phyloP scores from a whole-genome alignment of 306 rosid genomes.

The Ormosia semicastrata region DNA sequence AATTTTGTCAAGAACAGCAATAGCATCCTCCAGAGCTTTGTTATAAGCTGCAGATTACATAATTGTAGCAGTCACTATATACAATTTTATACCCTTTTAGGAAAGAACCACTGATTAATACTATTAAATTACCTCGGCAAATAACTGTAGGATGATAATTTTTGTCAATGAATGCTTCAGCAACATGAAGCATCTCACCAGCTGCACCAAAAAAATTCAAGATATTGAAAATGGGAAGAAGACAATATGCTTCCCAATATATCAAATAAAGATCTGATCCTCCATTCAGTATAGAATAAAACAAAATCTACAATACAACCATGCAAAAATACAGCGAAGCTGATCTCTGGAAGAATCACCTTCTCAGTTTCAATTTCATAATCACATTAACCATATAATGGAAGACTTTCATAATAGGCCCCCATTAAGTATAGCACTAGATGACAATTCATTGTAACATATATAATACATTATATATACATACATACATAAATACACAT shows the following conservation, averaged over 20 bases:
- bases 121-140: conserved; percentile 73
- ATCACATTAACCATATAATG: neutral
- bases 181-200: conserved; percentile 99
- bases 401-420: neutral
- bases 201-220: conserved; percentile 49
- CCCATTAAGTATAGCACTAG: neutral
- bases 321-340: neutral
- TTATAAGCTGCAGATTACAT: conserved; percentile 66
- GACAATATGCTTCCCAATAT: neutral
- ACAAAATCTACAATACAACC: neutral
- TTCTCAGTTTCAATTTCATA: neutral
- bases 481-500: neutral
- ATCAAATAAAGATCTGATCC: neutral
- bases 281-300: neutral
- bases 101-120: neutral
- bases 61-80: conserved; percentile 4
- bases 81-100: neutral
- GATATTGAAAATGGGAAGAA: neutral
- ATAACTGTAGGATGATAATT: conserved; percentile 91
- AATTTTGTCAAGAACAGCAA: conserved; percentile 88
- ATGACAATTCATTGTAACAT: neutral
- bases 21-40: conserved; percentile 96
- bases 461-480: neutral
- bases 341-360: neutral
- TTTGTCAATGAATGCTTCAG: conserved; percentile 89